Conservation (phyloP, 352 stramenopile species). For the Aphanomyces cochlioides region DNA sequence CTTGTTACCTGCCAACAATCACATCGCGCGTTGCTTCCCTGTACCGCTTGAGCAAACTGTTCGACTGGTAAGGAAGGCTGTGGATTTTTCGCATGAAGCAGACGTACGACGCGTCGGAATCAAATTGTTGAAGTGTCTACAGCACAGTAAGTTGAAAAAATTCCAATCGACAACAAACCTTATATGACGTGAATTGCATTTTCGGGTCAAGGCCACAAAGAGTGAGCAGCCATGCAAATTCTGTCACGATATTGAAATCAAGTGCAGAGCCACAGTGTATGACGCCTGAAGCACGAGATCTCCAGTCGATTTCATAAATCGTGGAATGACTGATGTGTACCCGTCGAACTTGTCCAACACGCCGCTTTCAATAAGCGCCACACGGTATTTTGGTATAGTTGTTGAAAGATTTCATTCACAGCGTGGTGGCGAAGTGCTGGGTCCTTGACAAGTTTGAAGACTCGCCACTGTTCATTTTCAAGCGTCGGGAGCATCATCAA, state of each 20-base stretch:
- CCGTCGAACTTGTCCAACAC: conserved; percentile 16
- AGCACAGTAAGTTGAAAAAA: too few relatives aligned
- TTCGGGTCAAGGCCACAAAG: not conserved
- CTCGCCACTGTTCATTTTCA: conserved; percentile 20
- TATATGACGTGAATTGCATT: too few relatives aligned
- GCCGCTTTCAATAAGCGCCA: conserved; percentile 2
- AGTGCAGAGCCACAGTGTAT: conserved; percentile 5
- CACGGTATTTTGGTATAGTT: not conserved
- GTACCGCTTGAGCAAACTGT: too few relatives aligned
- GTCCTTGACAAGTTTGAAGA: conserved; percentile 18
- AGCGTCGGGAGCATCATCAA: conserved; percentile 16
- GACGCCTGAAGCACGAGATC: conserved; percentile 6
- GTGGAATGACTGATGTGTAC: not conserved
- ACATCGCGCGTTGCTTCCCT: too few relatives aligned
- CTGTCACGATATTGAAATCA: conserved; percentile 12
- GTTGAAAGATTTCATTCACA: conserved; percentile 1
- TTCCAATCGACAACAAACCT: not conserved
- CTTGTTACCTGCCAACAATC: too few relatives aligned
- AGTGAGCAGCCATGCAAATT: conserved; percentile 12
- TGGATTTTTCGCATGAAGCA: too few relatives aligned
- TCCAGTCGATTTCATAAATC: not conserved
- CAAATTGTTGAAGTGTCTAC: too few relatives aligned
- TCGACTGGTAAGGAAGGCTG: too few relatives aligned
- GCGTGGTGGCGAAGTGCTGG: conserved; percentile 9
- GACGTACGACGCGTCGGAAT: too few relatives aligned